Percentiles rank a stretch among this genome's conserved stretches.
Evolutionary conservation across 2,329 filamentous ascomycete species (phyloP).

Genomic region (Sarocladium oryzae): DNA sequence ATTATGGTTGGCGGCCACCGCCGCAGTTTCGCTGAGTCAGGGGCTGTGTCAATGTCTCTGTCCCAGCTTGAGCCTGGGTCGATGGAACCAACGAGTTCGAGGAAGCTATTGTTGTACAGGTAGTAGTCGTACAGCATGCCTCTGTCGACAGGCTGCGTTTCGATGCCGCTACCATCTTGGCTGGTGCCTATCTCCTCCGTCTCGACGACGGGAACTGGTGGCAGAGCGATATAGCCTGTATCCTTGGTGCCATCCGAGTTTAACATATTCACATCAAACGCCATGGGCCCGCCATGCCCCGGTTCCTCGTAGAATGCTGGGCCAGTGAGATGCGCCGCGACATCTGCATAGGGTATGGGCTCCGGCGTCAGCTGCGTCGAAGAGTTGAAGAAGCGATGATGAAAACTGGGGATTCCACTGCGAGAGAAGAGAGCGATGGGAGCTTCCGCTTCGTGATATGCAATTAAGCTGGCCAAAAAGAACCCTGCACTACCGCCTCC

Average conservation of each 20-base stretch:
- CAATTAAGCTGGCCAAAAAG: background rate
- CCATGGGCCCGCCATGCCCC: background rate
- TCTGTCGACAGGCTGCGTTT: background rate
- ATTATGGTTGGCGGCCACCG: no score
- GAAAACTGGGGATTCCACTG: background rate
- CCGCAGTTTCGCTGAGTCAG: no score
- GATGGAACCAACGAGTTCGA: background rate
- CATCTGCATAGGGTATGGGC: background rate
- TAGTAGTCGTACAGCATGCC: background rate
- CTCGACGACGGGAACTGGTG: no score
- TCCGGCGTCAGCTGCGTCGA: background rate
- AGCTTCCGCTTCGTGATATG: background rate
- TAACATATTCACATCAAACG: background rate
- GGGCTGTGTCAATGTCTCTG: no score
- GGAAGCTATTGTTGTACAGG: background rate
- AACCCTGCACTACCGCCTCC: background rate
- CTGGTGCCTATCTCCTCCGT: no score
- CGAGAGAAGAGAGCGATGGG: background rate
- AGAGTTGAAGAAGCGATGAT: background rate
- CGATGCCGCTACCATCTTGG: background rate
- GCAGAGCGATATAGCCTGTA: background rate
- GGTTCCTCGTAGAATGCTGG: background rate
- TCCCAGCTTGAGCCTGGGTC: background rate
- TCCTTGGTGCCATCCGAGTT: background rate
- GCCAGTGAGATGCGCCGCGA: background rate